Percentiles rank a stretch among this genome's conserved stretches.
These are phyloP conservation scores for Neurospora sp. DNA, from an alignment of 495 filamentous ascomycete genomes.

Conservation along the genomic window DNA sequence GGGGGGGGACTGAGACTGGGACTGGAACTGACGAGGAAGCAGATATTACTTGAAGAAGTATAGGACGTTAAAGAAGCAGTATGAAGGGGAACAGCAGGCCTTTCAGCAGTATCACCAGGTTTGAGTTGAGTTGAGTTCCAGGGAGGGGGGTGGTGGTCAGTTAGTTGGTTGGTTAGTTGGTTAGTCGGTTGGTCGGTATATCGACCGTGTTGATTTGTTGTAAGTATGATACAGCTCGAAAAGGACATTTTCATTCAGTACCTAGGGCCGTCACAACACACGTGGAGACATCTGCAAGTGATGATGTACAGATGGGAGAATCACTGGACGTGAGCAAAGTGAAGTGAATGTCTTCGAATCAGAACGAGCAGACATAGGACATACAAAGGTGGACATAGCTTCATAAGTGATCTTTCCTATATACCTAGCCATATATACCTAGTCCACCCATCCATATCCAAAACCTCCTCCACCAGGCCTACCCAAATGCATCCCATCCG, in stretches of 20 bases:
- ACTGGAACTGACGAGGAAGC: not conserved
- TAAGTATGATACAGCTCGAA: too few species aligned
- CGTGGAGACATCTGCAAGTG: too few species aligned
- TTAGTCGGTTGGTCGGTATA: not conserved
- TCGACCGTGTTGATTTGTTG: not conserved
- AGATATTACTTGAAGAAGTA: slow-evolving; percentile 96
- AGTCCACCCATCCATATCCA: not conserved
- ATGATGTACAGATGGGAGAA: too few species aligned
- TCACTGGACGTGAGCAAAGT: too few species aligned
- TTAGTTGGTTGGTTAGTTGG: not conserved
- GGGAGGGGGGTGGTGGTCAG: too few species aligned
- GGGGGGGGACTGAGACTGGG: too few species aligned
- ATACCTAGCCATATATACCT: not conserved
- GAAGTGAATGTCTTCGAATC: too few species aligned
- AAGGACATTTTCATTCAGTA: too few species aligned
- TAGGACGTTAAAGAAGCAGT: slow-evolving; percentile 61
- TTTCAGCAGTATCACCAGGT: not conserved
- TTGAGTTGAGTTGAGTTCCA: not conserved
- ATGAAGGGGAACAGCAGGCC: not conserved
- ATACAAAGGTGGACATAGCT: not conserved
- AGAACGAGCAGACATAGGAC: too few species aligned
- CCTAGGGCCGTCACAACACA: too few species aligned
- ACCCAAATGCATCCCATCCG: not conserved
- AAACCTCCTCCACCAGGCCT: not conserved
- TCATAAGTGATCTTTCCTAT: not conserved